These are phyloP conservation scores for Nannizziopsis arthrosporioides DNA, from an alignment of 2,329 filamentous ascomycete species.

Conservation along the genomic window DNA sequence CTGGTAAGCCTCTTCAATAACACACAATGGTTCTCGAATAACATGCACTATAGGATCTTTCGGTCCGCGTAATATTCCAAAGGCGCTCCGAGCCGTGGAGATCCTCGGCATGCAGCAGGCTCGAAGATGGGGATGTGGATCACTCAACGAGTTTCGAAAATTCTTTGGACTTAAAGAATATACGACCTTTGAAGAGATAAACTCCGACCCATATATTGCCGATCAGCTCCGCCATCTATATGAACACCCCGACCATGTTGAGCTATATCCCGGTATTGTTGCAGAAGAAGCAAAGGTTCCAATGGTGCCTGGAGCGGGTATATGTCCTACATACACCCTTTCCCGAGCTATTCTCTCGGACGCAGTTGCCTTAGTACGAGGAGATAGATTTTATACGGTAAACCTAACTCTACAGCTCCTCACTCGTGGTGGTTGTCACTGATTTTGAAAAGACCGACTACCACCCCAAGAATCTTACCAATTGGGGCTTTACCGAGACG, in stretches of 20 bases:
- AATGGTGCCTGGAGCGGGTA: conserved; percentile 28
- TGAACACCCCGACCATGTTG: conserved; percentile 53
- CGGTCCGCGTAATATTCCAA: conserved; percentile 59
- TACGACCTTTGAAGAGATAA: conserved; percentile 48
- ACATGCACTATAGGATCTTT: conserved; percentile 24
- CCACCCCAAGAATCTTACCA: conserved; percentile 26
- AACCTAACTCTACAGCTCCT: neutral
- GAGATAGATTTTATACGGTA: conserved; percentile 33
- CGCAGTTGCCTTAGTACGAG: conserved; percentile 34
- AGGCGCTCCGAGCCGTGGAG: conserved; percentile 61
- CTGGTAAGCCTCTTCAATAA: conserved; percentile 37
- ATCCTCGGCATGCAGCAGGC: conserved; percentile 68
- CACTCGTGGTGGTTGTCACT: neutral
- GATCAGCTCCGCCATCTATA: conserved; percentile 48
- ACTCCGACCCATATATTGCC: conserved; percentile 45
- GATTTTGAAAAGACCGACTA: conserved; percentile 15
- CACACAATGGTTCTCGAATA: neutral
- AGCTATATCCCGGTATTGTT: conserved; percentile 58
- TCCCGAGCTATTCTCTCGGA: conserved; percentile 34
- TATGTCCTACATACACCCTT: conserved; percentile 31
- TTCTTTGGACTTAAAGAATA: conserved; percentile 51
- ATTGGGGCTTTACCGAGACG: conserved; percentile 31
- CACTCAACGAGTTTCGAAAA: conserved; percentile 46
- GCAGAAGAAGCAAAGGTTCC: conserved; percentile 31
- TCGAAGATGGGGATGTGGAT: conserved; percentile 49